Base-by-base conservation (phyloP, 805 yeast species). In the Saturnispora silvae region DNA sequence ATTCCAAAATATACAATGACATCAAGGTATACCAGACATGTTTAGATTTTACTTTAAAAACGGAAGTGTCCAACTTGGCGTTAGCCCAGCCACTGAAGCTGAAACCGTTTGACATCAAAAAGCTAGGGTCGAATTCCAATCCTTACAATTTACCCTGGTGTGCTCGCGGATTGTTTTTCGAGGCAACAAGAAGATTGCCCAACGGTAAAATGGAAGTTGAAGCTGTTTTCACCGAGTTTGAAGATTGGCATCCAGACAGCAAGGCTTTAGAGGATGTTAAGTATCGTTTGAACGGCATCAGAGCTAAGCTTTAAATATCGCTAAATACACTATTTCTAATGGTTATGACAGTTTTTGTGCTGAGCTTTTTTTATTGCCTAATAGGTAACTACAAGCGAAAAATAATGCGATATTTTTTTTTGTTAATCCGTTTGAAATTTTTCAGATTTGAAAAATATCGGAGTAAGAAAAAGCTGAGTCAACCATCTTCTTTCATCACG, bases 131-230 rank as follows among this genome's bases (percentile, higher is more conserved):
- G 20, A 33, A 36, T 14, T 19, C 41, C 7, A 87, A 89, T 56
- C 96, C 96, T 0, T 89, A 72, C 51, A 75, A 81, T 41, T 60
- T 89, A 27, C 97, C 97, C 1, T 89, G 96, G 96, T 81, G 94
- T 49, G 72, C 86, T 61, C 63, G 95, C 31, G 95, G 96, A 0
- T 61, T 89, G 31, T 58, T 86, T 22, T 77, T 73, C 45, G 94
- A 78, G 37, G 54, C 49, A 9, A 31, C 33, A 11, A 47, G 45
- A 33, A 44, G 46, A 5, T 29, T 57, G 3, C 45, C 70, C 16
- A 56, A 56, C 34, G 76, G 76, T 10, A 61, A 64, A n/a, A 62
- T 64, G 9, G 84, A 81, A 42, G 72, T 85, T 19, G 60, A 67
- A 23, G 61, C 64, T 34, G 65, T 87, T 31, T 74, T 79, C 43